Conservation (phyloP, 164 flowering plant species). For the Warburgia ugandensis region DNA sequence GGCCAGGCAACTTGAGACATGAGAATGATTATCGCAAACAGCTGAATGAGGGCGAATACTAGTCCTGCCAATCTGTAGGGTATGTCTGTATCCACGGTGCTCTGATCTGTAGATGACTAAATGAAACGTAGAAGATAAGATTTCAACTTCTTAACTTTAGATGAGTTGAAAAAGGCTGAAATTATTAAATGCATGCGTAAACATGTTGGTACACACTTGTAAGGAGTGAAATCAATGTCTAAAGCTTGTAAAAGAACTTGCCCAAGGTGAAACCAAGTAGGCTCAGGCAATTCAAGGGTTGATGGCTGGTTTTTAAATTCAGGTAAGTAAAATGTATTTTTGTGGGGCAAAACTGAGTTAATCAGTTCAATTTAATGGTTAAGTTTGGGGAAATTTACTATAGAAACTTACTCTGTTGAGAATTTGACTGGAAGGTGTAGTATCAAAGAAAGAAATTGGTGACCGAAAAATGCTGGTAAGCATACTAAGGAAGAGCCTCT, state of each 20-base stretch:
- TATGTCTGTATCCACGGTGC: slow-evolving; percentile 71
- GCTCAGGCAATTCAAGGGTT: background rate
- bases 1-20: slow-evolving; percentile 76
- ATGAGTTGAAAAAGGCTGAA: too few species aligned
- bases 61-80: slow-evolving; percentile 82
- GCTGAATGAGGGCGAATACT: slow-evolving; percentile 72
- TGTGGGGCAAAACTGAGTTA: background rate
- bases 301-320: background rate
- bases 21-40: slow-evolving; percentile 54
- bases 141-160: background rate
- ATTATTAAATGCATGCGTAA: too few species aligned
- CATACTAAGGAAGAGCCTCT: slow-evolving; percentile 56
- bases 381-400: too few species aligned
- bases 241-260: too few species aligned
- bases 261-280: too few species aligned
- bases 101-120: slow-evolving; percentile 83
- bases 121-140: background rate
- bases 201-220: too few species aligned
- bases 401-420: slow-evolving; percentile 56
- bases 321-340: background rate
- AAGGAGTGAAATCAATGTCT: too few species aligned
- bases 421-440: slow-evolving; percentile 72
- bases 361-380: too few species aligned
- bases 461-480: slow-evolving; percentile 59
- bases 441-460: slow-evolving; percentile 74